Base-by-base conservation (phyloP, 257 asterid species). In the Voacanga thouarsii region DNA sequence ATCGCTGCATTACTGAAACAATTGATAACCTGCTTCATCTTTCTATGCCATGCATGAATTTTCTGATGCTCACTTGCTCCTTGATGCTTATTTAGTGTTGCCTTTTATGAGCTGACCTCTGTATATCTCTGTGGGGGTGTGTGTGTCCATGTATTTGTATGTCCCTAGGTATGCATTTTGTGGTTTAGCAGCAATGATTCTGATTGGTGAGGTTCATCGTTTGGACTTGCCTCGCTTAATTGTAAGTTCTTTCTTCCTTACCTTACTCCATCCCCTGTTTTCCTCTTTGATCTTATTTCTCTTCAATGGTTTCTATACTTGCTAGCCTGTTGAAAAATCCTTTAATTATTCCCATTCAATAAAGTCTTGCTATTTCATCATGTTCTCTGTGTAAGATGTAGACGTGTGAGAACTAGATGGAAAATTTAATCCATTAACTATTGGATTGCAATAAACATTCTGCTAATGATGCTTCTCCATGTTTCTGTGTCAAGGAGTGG, bases 131-230 rank as follows among this genome's bases (percentile, higher is more conserved):
- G 6, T 33, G 66, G 57, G 80, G 88, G 65, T n/a, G n/a, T n/a
- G n/a, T 33, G 37, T 33, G 2, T 33, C 2, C 2, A 76, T 82
- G 77, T 68, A 30, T 41, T 0, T 33, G 11, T 14, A 61, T 83
- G 77, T 77, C 68, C 78, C 18, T 80, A 96, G 99, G 87, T 90
- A 92, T 78, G 88, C 98, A 51, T 96, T 88, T 82, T 96, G 99
- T 88, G 99, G 99, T 72, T 87, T 96, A 86, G 97, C 99, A 21
- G 93, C 99, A 60, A 93, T 96, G 99, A 90, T 90, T 83, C 89
- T 96, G 82, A 93, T 96, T 70, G 82, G 89, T 28, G 95, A 93
- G 90, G 92, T 77, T 78, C 81, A 92, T 81, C 97, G 96, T 64
- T 82, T 96, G 91, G 92, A 96, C 84, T 85, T 93, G 88, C 95